Base-by-base conservation (phyloP, 441 rosid species). In the Jatropha podagrica region DNA sequence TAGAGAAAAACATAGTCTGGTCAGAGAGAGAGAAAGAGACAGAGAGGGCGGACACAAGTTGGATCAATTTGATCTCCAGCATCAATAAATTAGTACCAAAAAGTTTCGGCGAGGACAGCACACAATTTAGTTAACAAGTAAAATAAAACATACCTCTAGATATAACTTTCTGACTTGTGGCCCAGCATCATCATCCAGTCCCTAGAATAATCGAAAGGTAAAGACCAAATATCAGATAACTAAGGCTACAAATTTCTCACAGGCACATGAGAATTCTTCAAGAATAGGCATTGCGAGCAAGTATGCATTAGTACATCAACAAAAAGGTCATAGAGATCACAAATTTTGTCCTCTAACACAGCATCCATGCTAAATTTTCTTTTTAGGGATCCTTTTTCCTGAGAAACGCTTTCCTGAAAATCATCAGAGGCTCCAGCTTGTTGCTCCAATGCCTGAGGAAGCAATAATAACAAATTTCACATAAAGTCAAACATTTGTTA, bases 291-390 rank as follows among this genome's bases (percentile, higher is more conserved):
- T 60, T 48, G 58, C 71, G 63, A 78, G 80, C 49, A 81, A 66
- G 52, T 61, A 40, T 4, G 41, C n/a, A 73, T 79, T 17, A 74
- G 79, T 89, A 96, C 99, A 81, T 96, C 97, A 82, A 91, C 87
- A 83, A 83, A 96, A 82, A 93, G 94, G 82, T 96, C 99, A 86
- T 96, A 94, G 69, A 94, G 98, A 76, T 90, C 96, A 86, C 97
- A 92, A 79, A 96, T 81, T 86, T 86, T 96, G 80, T 94, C 97
- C 89, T 96, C 98, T 87, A 92, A 59, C 44, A 83, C 84, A 23
- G 85, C 73, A 73, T 94, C 97, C 92, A 96, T 89, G 81, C 85
- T 85, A 74, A 86, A 85, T 77, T 86, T 94, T 79, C 83, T 87
- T 79, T 85, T 86, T 37, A 73, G 55, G 59, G 77, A 73, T 75